These are phyloP conservation scores for Penicillium verrucosum DNA, from an alignment of 2,329 filamentous ascomycete species.

Conservation along the genomic window DNA sequence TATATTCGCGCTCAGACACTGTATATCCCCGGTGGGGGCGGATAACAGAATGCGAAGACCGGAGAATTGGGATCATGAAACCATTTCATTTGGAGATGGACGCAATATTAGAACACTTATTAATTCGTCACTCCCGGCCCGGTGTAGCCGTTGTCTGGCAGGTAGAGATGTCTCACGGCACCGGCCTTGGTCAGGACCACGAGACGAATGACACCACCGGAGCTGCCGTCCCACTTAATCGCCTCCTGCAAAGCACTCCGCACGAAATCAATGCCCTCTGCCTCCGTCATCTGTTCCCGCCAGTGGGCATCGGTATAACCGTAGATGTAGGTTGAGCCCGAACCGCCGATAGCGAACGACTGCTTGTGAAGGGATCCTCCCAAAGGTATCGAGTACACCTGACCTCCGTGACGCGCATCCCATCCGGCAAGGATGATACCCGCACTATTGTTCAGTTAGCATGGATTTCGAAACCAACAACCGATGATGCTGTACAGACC, in stretches of 20 bases:
- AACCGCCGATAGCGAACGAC: slow-evolving; percentile 90
- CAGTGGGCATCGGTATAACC: slow-evolving; percentile 97
- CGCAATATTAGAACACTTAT: slow-evolving; percentile 25
- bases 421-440: slow-evolving; percentile 98
- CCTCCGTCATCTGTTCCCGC: slow-evolving; percentile 90
- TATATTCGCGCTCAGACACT: not conserved
- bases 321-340: slow-evolving; percentile 98
- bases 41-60: not conserved
- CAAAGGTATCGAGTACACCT: slow-evolving; percentile 95
- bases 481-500: slow-evolving; percentile 53
- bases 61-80: slow-evolving; percentile 8
- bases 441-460: slow-evolving; percentile 56
- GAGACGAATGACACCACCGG: slow-evolving; percentile 96
- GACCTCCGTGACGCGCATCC: slow-evolving; percentile 89
- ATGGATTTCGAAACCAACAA: not conserved
- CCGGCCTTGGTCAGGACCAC: slow-evolving; percentile 89
- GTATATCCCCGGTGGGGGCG: not conserved
- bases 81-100: slow-evolving; percentile 17
- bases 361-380: slow-evolving; percentile 98
- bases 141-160: slow-evolving; percentile 86
- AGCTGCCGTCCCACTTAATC: slow-evolving; percentile 99
- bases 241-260: slow-evolving; percentile 88
- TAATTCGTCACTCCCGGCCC: slow-evolving; percentile 59
- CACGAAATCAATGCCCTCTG: slow-evolving; percentile 86
- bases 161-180: slow-evolving; percentile 88